Base-by-base conservation (phyloP, 1,139 yeast genomes). In the Geotrichum bryndzae region DNA sequence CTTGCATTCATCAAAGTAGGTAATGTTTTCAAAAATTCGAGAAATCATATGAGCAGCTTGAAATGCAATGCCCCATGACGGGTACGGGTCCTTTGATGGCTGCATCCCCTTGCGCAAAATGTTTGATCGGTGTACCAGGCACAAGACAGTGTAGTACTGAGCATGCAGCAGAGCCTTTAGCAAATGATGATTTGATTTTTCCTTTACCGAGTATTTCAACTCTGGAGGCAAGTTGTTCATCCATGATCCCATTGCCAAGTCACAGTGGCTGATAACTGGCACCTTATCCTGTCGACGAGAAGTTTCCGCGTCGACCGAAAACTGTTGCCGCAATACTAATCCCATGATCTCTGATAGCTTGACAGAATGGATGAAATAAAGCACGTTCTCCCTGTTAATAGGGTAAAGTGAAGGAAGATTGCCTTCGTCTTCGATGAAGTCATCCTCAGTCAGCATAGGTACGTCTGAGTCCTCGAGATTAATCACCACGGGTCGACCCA, bases 21-120 rank as follows among this genome's bases (percentile, higher is more conserved):
- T 73, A 65, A 88, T 69, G 63, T 83, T 84, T 63, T 86, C 87
- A 54, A 84, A 77, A 60, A 88, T 86, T 64, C 85, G 79, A 6
- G 88, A 83, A 65, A 88, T 86, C 87, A 87, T 87, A 70, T 90
- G 84, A 1, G 95, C 90, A 0, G 96, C 90, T 72, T 88, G 92
- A 77, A 88, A 88, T 1, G 92, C 87, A 65, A 89, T 88, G 15
- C 94, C 91, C 88, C 94, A 86, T 7, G 90, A 84, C 1, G 94
- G 91, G 72, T 86, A 87, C 62, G 81, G 83, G 70, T 80, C 84
- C 61, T 69, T 52, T 68, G 62, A 61, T 10, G 80, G 78, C 64
- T 83, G 78, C 7, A 27, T n/a, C 1, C 54, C 41, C 41, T 60
- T 60, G 15, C 60, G 33, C 52, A 84, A 75, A 63, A 88, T 83